Base-by-base conservation (phyloP, 2,329 filamentous ascomycete genomes). In the Cladophialophora carrionii region DNA sequence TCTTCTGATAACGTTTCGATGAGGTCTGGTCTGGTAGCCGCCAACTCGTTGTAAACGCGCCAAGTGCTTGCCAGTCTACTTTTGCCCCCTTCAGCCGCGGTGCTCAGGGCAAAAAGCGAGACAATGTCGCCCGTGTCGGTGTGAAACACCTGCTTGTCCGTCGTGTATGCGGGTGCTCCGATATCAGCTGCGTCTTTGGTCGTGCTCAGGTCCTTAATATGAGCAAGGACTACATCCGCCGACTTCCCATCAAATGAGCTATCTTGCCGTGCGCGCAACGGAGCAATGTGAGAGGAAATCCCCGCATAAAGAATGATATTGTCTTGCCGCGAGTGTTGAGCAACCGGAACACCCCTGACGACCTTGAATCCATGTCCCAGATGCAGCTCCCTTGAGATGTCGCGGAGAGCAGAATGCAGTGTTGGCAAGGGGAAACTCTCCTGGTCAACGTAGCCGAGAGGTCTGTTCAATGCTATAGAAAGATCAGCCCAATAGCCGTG, bases 161-260 rank as follows among this genome's bases (percentile, higher is more conserved):
- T 73, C 0, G 80, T 81, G 67, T 81, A 80, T 0, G 78, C 78
- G 0, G 80, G 79, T 0, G 78, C 75, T 0, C 78, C 77, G 54
- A 82, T 81, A 2, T 77, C 76, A 29, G 74, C 75, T 20, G 72
- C 73, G 17, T 75, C 72, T 1, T 77, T 72, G 10, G 73, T 72
- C 1, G 75, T 79, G 22, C 71, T 77, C 7, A 90, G 77, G 68
- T 90, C 87, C 73, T 86, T 89, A 75, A 90, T 86, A 67, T 90
- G 87, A 2, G 81, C 78, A 1, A 87, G 73, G 5, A 86, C 81
- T 0, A 85, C 82, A 52, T 85, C 83, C 1, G 81, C 81, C 0
- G 78, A 76, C n/a, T 76, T 69, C 17, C 81, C 82, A 1, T 81
- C 69, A 63, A 76, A 78, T 22, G 77, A 77, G 49, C 76, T 76